Evolutionary conservation across 495 filamentous ascomycete genomes (phyloP), one percentile per base, ranked within the genome.

Genomic region (Penicillium longicatenatum): DNA sequence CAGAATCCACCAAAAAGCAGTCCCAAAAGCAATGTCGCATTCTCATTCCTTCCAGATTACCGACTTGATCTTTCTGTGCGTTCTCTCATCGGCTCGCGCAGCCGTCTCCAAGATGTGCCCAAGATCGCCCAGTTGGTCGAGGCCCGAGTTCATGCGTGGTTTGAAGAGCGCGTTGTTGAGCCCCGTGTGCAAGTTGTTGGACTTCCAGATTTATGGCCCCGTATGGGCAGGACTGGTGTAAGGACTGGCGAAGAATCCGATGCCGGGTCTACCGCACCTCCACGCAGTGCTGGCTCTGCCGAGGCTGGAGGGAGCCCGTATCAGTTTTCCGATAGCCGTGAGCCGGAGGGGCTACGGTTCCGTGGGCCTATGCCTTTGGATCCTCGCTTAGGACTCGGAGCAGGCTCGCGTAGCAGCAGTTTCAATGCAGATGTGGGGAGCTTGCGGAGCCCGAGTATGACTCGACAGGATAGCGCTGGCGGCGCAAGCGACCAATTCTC

Each of bases 41-140:
- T 98, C 68, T 92, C 89, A 17, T 98, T 98, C 72, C 84, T 96
- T 10, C 92, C 95, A 52, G 93, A 98, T 71, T 98, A 98, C 75
- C 81, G 93, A 3, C 85, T 98, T 16, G 94, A 98, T 66, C 88
- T 98, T 41, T 90, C 86, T 10, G 91, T 97, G 26, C 86, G 92
- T 47, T 94, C 90, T 41, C 84, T 98, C 21, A 86, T 98, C n/a
- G 94, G 94, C 30, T 93, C 89, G 30, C 86, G 95, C 29, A 91
- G 88, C 35, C 79, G 95, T 19, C 76, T 98, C 11, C 93, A 97
- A 70, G 95, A 98, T 75, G 91, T 98, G 12, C 94, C 94, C 11
- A 98, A 98, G 70, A 95, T 98, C 49, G 95, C 95, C 0, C 92
- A 97, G 68, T 81, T 98, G 4, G 88, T 98, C 39, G 94, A 98